Conservation (phyloP, 768 basidiomycete genomes). For the Gautieria morchelliformis region DNA sequence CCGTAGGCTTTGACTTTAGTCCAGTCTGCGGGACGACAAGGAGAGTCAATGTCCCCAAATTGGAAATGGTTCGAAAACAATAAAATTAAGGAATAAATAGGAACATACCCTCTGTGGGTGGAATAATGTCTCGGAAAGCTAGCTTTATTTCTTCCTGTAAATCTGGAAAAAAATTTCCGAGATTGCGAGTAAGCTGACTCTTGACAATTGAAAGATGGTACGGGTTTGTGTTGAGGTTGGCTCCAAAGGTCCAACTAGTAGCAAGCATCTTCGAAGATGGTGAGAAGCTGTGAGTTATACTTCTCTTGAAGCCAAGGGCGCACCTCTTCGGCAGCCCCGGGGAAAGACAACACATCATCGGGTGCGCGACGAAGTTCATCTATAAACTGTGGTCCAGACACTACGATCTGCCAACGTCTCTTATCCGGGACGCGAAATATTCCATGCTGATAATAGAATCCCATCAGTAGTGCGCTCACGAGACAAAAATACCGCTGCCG, state of each 20-base stretch:
- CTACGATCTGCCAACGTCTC: neutral
- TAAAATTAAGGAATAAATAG: too few species aligned
- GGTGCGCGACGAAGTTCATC: slow-evolving; percentile 4
- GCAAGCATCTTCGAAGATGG: neutral
- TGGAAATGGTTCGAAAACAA: neutral
- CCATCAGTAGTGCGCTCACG: too few species aligned
- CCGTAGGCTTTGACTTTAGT: neutral
- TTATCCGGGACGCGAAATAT: neutral
- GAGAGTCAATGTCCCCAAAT: neutral
- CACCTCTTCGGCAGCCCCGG: neutral
- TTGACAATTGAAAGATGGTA: neutral
- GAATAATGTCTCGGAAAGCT: neutral
- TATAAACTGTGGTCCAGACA: neutral
- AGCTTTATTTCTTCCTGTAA: neutral
- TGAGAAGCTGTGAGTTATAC: neutral
- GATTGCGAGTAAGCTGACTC: neutral
- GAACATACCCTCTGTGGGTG: neutral
- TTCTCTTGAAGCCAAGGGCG: neutral
- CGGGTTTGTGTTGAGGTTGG: neutral
- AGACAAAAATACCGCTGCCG: too few species aligned
- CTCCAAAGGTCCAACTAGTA: neutral
- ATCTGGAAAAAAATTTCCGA: neutral
- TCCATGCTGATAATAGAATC: too few species aligned
- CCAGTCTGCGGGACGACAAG: neutral
- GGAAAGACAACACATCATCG: slow-evolving; percentile 9